Evolutionary conservation across 78 protist species (phyloP), one percentile per base, ranked within the genome.

Genomic region (Cavenderia fasciculata): DNA sequence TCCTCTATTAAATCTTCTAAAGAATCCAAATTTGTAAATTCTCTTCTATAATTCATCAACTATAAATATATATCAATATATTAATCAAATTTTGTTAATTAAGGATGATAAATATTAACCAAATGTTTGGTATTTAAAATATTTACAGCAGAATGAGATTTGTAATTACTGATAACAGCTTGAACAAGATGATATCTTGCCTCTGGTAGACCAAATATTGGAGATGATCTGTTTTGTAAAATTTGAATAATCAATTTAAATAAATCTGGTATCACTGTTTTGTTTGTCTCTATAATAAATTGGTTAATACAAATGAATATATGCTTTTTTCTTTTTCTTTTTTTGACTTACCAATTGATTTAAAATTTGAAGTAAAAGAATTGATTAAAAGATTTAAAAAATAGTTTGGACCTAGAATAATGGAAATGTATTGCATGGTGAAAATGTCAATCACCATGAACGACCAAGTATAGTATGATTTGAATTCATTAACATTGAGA

Each of bases 181-280:
- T 82, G 90, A 40, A 82, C 57, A 0, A 82, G 16, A 68, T 68
- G 78, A 31, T 82, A 82, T 25, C 78, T 19, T n/a, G 90, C 90
- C 21, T 82, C 90, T 27, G 47, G 44, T n/a, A 12, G 18, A 19
- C 70, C 46, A n/a, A 31, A 82, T n/a, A 52, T 82, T 11, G 70
- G 59, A 21, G 74, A 49, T 31, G 38, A 40, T 82, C 90, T 49
- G 11, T 62, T 27, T 33, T 82, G 90, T 8, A 68, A 19, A 12
- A 82, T 82, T 1, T 25, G n/a, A 8, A 82, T 82, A 1, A 82
- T 8, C 11, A 41, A 82, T 36, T 54, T 65, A n/a, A 82, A 7
- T 25, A 82, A 68, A 25, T 82, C 70, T 0, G 90, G 52, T 44
- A 82, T 21, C 34, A 25, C 27, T 1, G 31, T 56, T 2, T 27